A percentile compares a stretch with the other conserved stretches of the same genome.
Evolutionary conservation across 192 early-diverging fungal species (phyloP).

Genomic region (Backusella morwellensis): DNA sequence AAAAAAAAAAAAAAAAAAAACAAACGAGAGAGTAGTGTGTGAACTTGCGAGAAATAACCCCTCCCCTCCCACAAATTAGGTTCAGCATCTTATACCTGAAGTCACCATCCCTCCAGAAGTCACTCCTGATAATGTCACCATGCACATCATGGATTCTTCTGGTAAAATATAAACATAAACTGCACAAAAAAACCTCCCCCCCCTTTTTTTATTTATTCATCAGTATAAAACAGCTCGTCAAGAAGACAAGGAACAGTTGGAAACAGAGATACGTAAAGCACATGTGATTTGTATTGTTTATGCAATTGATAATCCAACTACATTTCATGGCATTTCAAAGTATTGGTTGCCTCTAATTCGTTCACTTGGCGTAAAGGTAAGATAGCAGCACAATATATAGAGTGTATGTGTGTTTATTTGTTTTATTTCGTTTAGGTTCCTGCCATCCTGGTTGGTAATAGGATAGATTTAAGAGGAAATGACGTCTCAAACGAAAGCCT

Average conservation of each 20-base stretch:
- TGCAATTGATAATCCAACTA: slow-evolving; percentile 78
- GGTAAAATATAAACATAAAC: slow-evolving; percentile 37
- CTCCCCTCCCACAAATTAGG: slow-evolving; percentile 41
- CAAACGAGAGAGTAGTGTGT: neutral
- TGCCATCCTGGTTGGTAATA: slow-evolving; percentile 91
- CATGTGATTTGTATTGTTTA: slow-evolving; percentile 99
- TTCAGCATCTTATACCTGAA: slow-evolving; percentile 96
- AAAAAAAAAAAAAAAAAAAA: neutral
- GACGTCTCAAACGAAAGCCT: slow-evolving; percentile 79
- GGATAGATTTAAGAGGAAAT: slow-evolving; percentile 82
- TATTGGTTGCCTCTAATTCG: slow-evolving; percentile 95
- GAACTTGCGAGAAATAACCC: neutral
- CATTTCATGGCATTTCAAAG: slow-evolving; percentile 78
- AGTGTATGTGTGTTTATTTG: too few species aligned
- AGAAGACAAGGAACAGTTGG: slow-evolving; percentile 85
- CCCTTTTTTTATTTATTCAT: neutral
- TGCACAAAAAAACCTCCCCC: neutral
- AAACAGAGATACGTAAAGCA: slow-evolving; percentile 92
- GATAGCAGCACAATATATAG: neutral
- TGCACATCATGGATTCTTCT: slow-evolving; percentile 98
- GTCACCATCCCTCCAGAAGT: slow-evolving; percentile 99
- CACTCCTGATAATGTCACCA: slow-evolving; percentile 94
- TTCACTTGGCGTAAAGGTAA: slow-evolving; percentile 85
- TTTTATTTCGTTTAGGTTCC: slow-evolving; percentile 58
- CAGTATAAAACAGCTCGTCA: slow-evolving; percentile 57